Percentiles rank a stretch among this genome's conserved stretches.
Conservation (phyloP, 495 filamentous ascomycete species). For the Neurospora cerealis region DNA sequence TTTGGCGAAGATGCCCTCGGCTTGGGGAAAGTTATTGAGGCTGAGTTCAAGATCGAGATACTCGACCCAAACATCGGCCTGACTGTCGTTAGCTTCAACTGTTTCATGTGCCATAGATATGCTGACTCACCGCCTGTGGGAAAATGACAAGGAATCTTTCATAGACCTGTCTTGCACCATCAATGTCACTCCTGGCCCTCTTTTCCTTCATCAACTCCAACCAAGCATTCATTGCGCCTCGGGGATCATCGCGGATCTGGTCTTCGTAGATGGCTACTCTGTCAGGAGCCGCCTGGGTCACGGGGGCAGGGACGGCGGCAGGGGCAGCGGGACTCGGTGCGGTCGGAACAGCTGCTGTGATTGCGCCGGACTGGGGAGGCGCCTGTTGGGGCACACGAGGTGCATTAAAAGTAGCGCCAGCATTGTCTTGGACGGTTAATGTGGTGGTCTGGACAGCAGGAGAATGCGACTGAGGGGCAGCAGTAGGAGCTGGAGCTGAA, state of each 20-base stretch:
- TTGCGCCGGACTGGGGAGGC: not conserved
- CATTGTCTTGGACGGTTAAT: constrained; percentile 13
- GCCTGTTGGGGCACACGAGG: constrained; percentile 14
- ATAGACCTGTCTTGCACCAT: constrained; percentile 70
- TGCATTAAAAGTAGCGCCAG: constrained; percentile 6
- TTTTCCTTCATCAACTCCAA: constrained; percentile 77
- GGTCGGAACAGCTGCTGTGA: not conserved
- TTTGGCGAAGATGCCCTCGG: constrained; percentile 73
- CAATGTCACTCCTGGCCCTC: constrained; percentile 66
- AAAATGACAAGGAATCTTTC: constrained; percentile 81
- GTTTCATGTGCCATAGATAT: not conserved
- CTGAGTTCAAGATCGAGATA: constrained; percentile 84
- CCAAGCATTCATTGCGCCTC: constrained; percentile 88
- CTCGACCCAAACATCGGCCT: constrained; percentile 85
- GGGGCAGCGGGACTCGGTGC: constrained; percentile 4
- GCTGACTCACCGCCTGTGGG: constrained; percentile 71
- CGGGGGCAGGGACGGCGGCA: constrained; percentile 10
- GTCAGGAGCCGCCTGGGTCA: constrained; percentile 54
- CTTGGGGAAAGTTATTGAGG: constrained; percentile 60
- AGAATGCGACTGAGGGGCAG: constrained; percentile 9
- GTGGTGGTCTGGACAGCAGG: constrained; percentile 15
- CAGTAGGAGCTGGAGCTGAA: constrained; percentile 4
- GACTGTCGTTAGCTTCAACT: constrained; percentile 17
- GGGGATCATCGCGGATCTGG: constrained; percentile 79
- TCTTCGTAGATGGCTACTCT: constrained; percentile 79